phyloP scores from a whole-genome alignment of 140 eudicot genomes.

The Bidens hawaiensis region DNA sequence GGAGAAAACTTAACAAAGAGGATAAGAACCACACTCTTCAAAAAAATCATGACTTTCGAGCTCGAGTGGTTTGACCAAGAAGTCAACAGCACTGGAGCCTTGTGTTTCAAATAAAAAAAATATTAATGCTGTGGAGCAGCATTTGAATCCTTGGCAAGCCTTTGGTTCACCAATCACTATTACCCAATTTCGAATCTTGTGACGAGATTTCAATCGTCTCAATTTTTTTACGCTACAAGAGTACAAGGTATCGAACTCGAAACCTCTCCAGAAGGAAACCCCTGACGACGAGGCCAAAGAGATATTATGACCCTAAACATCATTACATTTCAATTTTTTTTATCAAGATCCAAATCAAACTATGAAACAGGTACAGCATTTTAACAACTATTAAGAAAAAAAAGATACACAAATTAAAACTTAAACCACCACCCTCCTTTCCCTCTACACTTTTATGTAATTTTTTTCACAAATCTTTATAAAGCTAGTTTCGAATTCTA shows the following conservation, averaged over 20 bases:
- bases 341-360: conserved; percentile 20
- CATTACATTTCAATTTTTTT: conserved; percentile 13
- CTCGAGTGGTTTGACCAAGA: conserved; percentile 48
- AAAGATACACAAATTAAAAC: conserved; percentile 34
- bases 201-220: no score
- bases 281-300: no score
- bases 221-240: no score
- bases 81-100: conserved; percentile 33
- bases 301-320: conserved; percentile 3
- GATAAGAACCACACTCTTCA: conserved; percentile 20
- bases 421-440: conserved; percentile 25
- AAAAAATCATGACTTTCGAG: conserved; percentile 37
- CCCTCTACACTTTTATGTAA: conserved; percentile 26
- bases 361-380: conserved; percentile 11
- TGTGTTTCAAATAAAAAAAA: no score
- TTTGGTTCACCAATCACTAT: no score
- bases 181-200: no score
- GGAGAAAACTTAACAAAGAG: conserved; percentile 36
- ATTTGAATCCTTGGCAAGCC: no score
- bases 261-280: no score
- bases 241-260: no score
- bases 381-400: conserved; percentile 22
- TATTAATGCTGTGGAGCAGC: no score
- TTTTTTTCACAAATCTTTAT: conserved; percentile 18
- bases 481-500: conserved; percentile 47